Evolutionary conservation across 768 basidiomycete species (phyloP).

Genomic region (Mycena rebaudengoi): DNA sequence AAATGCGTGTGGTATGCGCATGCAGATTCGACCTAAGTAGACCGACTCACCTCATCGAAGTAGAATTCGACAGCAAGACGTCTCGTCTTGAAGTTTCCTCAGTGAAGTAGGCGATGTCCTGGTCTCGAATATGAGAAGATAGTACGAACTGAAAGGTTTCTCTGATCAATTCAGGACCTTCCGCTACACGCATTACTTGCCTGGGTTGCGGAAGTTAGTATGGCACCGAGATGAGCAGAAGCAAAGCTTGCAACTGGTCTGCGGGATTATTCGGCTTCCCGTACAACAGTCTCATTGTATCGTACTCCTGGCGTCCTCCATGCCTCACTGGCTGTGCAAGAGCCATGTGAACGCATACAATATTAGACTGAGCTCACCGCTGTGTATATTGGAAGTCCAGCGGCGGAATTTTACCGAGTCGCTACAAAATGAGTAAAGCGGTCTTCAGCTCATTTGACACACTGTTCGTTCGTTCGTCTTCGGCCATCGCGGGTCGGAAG

Average conservation of each 20-base stretch:
- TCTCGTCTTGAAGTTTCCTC: slow-evolving; percentile 53
- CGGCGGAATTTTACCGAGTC: neutral
- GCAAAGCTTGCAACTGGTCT: slow-evolving; percentile 19
- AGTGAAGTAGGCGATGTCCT: slow-evolving; percentile 58
- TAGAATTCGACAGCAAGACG: slow-evolving; percentile 56
- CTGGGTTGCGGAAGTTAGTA: slow-evolving; percentile 25
- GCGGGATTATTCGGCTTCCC: slow-evolving; percentile 13
- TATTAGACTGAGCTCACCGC: slow-evolving; percentile 8
- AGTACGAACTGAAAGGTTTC: slow-evolving; percentile 57
- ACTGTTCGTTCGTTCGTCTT: slow-evolving; percentile 37
- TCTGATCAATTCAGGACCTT: slow-evolving; percentile 51
- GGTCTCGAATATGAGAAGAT: slow-evolving; percentile 39
- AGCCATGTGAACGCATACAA: neutral
- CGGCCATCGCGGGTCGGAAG: neutral
- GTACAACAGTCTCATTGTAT: slow-evolving; percentile 10
- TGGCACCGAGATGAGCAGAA: slow-evolving; percentile 9
- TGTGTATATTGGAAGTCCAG: slow-evolving; percentile 12
- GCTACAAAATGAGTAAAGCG: slow-evolving; percentile 15
- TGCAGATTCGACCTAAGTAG: neutral
- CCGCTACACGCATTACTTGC: slow-evolving; percentile 59
- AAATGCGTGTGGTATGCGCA: slow-evolving; percentile 15
- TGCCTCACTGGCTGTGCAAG: neutral
- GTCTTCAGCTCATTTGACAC: slow-evolving; percentile 60
- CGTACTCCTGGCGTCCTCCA: slow-evolving; percentile 18
- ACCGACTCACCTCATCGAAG: slow-evolving; percentile 48